phyloP scores from a whole-genome alignment of 1,284 basidiomycete genomes.

The Flammula alnicola region DNA sequence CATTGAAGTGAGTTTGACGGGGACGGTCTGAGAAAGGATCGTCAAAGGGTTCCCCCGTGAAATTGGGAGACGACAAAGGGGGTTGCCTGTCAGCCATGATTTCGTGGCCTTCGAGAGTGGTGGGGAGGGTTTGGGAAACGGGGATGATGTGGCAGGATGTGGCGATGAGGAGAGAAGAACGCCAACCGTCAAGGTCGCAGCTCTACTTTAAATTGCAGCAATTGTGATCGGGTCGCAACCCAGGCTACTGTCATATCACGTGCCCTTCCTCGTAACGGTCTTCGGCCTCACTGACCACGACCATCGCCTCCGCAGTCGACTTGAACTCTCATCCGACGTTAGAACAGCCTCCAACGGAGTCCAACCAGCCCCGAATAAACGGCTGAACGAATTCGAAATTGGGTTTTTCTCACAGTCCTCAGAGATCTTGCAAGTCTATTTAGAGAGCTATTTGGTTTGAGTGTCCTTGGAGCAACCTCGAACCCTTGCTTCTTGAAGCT shows the following conservation, averaged over 20 bases:
- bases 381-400: too few relatives aligned
- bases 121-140: conserved; percentile 14
- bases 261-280: conserved; percentile 3
- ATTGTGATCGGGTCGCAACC: conserved; percentile 15
- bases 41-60: conserved; percentile 42
- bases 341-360: too few relatives aligned
- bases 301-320: too few relatives aligned
- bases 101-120: conserved; percentile 17
- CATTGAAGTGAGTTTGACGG: conserved; percentile 62
- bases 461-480: too few relatives aligned
- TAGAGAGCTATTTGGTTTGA: too few relatives aligned
- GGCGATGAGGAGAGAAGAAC: conserved; percentile 2
- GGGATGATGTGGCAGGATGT: conserved; percentile 10
- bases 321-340: too few relatives aligned
- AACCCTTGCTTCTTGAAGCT: too few relatives aligned
- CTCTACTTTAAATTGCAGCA: conserved; percentile 1
- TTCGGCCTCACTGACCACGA: not conserved
- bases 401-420: too few relatives aligned
- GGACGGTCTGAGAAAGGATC: conserved; percentile 76
- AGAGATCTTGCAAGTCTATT: too few relatives aligned
- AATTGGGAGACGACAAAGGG: conserved; percentile 43
- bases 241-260: conserved; percentile 12
- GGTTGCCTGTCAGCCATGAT: conserved; percentile 47
- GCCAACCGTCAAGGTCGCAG: conserved; percentile 12
- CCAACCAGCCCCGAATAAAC: too few relatives aligned